A percentile compares a stretch with the other conserved stretches of the same genome.
These are phyloP conservation scores for Scheffersomyces illinoinensis DNA, from an alignment of 1,139 yeast species.

Conservation along the genomic window DNA sequence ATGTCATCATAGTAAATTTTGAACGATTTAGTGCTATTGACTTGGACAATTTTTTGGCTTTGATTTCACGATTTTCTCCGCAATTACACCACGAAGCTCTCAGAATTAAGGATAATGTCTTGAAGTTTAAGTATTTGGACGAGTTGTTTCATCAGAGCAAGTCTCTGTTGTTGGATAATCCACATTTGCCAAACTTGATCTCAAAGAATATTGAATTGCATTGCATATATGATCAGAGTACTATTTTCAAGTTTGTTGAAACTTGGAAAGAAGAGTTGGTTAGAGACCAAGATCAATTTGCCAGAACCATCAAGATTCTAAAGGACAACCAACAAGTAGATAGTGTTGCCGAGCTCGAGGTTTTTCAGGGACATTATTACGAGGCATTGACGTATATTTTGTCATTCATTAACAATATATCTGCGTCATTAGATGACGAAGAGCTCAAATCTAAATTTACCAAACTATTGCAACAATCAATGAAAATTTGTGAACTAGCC, in stretches of 20 bases:
- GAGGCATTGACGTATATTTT: conserved; percentile 31
- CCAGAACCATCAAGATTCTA: conserved; percentile 17
- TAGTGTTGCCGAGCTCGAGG: conserved; percentile 29
- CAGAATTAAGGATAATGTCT: conserved; percentile 20
- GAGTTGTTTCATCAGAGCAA: conserved; percentile 13
- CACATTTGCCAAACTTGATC: conserved; percentile 16
- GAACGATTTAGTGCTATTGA: conserved; percentile 33
- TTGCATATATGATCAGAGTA: conserved; percentile 20
- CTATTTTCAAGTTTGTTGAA: conserved; percentile 13
- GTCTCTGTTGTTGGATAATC: conserved; percentile 1
- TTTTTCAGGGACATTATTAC: conserved; percentile 18
- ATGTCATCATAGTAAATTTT: conserved; percentile 40
- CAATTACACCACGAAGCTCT: conserved; percentile 38
- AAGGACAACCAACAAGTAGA: conserved; percentile 29
- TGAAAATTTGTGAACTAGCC: conserved; percentile 31
- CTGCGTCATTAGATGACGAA: conserved; percentile 9
- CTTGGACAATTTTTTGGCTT: conserved; percentile 33
- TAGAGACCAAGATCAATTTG: conserved; percentile 17
- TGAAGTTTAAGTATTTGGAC: conserved; percentile 30
- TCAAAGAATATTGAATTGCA: conserved; percentile 33
- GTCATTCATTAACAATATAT: conserved; percentile 14
- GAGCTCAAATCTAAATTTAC: conserved; percentile 19
- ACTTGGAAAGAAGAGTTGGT: conserved; percentile 15
- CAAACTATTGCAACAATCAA: conserved; percentile 34
- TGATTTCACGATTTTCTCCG: conserved; percentile 39